These are phyloP conservation scores for Epithele typhae DNA, from an alignment of 768 basidiomycete genomes.

Conservation along the genomic window DNA sequence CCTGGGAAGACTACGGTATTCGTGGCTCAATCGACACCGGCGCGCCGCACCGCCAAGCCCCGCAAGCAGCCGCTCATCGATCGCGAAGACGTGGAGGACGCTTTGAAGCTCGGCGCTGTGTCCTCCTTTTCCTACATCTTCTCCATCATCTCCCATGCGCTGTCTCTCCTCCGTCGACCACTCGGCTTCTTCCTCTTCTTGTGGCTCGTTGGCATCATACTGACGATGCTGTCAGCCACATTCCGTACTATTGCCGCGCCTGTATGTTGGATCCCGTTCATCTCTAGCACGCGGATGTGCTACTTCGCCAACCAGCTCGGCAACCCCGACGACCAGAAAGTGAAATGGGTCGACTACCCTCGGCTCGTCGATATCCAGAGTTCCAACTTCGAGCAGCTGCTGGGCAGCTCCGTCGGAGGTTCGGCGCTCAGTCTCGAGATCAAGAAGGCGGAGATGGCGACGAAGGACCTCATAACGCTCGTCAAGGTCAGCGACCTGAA, in stretches of 20 bases:
- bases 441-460: constrained; percentile 76
- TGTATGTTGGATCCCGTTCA: constrained; percentile 56
- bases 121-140: constrained; percentile 37
- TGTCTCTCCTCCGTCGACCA: constrained; percentile 51
- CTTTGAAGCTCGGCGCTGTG: constrained; percentile 9
- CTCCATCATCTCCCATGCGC: constrained; percentile 43
- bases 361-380: constrained; percentile 56
- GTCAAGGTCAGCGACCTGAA: constrained; percentile 61
- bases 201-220: constrained; percentile 44
- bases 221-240: constrained; percentile 36
- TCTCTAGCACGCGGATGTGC: constrained; percentile 49
- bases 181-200: constrained; percentile 50
- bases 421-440: constrained; percentile 62
- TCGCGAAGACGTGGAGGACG: constrained; percentile 15
- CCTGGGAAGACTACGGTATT: too few relatives aligned
- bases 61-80: too few relatives aligned
- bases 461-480: constrained; percentile 57
- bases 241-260: constrained; percentile 50
- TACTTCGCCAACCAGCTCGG: not conserved
- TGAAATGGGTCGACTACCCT: constrained; percentile 56
- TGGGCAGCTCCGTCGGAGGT: constrained; percentile 55
- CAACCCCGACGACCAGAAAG: not conserved
- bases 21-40: too few relatives aligned
- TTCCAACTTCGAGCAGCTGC: constrained; percentile 56
- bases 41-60: too few relatives aligned